A percentile compares a stretch with the other conserved stretches of the same genome.
Conservation (phyloP, 1,284 basidiomycete genomes). For the Thecaphora thlaspeos region DNA sequence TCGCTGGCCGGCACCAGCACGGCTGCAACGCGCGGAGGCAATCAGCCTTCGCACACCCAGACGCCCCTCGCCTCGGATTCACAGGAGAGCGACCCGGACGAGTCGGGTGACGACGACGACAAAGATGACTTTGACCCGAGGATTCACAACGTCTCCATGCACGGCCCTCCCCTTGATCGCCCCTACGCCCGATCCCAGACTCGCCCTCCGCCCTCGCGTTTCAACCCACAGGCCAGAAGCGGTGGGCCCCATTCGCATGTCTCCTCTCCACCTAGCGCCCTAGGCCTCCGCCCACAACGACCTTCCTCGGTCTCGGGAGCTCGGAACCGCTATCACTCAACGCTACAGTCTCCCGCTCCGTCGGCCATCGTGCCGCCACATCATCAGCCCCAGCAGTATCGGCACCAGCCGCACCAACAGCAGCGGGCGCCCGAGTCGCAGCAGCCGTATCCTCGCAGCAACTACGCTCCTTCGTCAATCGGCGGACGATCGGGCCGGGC, state of each 20-base stretch:
- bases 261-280: background rate
- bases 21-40: slow-evolving; percentile 31
- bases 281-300: background rate
- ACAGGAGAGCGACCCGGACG: background rate
- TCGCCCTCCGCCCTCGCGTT: no score
- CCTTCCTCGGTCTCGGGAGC: background rate
- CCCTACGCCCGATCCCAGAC: background rate
- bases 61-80: slow-evolving; percentile 24
- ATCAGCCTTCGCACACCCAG: slow-evolving; percentile 4
- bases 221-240: background rate
- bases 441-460: slow-evolving; percentile 28
- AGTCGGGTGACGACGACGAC: background rate
- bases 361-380: slow-evolving; percentile 22
- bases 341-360: slow-evolving; percentile 20
- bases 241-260: background rate
- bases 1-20: slow-evolving; percentile 32
- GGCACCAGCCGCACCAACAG: slow-evolving; percentile 6
- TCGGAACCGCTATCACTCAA: background rate
- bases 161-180: background rate
- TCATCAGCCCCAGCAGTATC: background rate
- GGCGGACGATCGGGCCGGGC: slow-evolving; percentile 39
- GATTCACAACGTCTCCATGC: background rate
- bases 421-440: slow-evolving; percentile 4
- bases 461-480: slow-evolving; percentile 42
- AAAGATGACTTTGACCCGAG: background rate